These are phyloP conservation scores for Tothia fuscella DNA, from an alignment of 2,329 filamentous ascomycete species.

Conservation along the genomic window DNA sequence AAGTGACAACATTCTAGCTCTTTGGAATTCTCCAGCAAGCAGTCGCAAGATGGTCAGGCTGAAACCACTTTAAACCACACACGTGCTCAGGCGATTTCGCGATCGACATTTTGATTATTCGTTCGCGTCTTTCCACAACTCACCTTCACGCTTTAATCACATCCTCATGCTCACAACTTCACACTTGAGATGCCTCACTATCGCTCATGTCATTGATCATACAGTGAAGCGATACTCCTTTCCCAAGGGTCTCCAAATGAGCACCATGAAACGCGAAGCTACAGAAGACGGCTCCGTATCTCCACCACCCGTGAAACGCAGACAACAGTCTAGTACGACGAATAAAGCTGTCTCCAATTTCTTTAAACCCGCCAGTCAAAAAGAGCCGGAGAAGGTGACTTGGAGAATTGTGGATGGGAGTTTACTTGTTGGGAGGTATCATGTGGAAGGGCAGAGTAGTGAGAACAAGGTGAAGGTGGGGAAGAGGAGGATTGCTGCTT, in stretches of 20 bases:
- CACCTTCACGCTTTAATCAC: no score
- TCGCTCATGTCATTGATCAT: no score
- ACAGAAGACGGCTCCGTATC: constrained; percentile 1
- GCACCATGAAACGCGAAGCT: constrained; percentile 4
- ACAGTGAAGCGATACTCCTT: no score
- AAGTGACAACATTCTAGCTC: no score
- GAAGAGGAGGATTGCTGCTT: constrained; percentile 50
- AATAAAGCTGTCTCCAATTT: constrained; percentile 63
- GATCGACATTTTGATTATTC: no score
- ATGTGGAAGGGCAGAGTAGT: constrained; percentile 25
- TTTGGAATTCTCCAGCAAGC: no score
- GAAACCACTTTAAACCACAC: no score
- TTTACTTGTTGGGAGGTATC: constrained; percentile 65
- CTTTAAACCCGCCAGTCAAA: constrained; percentile 79
- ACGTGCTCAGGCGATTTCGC: no score
- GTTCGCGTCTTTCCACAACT: no score
- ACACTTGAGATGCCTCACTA: no score
- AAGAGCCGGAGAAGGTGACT: constrained; percentile 59
- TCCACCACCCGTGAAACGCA: constrained; percentile 6
- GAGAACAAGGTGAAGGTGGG: constrained; percentile 9
- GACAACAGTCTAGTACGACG: constrained; percentile 2
- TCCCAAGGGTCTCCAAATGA: neutral
- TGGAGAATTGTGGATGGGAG: constrained; percentile 60
- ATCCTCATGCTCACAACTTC: no score
- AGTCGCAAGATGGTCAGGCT: no score